These are phyloP conservation scores for Solanum peruvianum DNA, from an alignment of 257 asterid genomes.

Conservation along the genomic window DNA sequence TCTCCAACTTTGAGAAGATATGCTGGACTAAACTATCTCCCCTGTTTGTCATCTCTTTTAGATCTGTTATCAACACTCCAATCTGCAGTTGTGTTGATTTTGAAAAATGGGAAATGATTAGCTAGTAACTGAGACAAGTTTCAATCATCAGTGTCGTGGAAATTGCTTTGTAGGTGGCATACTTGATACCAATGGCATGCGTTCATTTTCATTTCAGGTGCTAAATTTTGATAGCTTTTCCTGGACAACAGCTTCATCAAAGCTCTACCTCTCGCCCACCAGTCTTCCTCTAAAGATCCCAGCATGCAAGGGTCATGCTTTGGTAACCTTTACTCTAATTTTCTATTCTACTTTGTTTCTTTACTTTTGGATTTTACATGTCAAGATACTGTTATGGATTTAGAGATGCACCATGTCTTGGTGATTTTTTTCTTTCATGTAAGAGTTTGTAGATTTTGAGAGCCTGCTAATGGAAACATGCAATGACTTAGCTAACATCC, in stretches of 20 bases:
- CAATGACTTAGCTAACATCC: not conserved
- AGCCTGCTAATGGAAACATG: not conserved
- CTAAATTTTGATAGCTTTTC: slow-evolving; percentile 73
- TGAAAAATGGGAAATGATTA: not conserved
- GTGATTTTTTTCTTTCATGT: not conserved
- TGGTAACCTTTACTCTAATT: slow-evolving; percentile 36
- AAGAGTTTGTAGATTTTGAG: not conserved
- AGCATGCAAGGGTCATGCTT: slow-evolving; percentile 94
- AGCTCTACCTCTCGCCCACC: slow-evolving; percentile 83
- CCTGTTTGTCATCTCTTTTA: not conserved
- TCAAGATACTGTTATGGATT: not conserved
- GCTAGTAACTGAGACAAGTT: not conserved
- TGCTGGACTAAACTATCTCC: not conserved
- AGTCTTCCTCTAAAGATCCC: slow-evolving; percentile 86
- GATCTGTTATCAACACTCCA: not conserved
- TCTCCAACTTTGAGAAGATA: not conserved
- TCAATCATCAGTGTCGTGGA: not conserved
- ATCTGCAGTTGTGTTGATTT: not conserved
- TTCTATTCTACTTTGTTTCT: not conserved
- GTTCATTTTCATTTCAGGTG: slow-evolving; percentile 37
- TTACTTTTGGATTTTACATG: not conserved
- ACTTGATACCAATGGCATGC: not conserved
- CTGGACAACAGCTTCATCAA: slow-evolving; percentile 81
- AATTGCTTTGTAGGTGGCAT: not conserved
- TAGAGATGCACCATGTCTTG: not conserved